A percentile compares a stretch with the other conserved stretches of the same genome.
phyloP scores from a whole-genome alignment of 306 rosid genomes.

The Sindora glabra region DNA sequence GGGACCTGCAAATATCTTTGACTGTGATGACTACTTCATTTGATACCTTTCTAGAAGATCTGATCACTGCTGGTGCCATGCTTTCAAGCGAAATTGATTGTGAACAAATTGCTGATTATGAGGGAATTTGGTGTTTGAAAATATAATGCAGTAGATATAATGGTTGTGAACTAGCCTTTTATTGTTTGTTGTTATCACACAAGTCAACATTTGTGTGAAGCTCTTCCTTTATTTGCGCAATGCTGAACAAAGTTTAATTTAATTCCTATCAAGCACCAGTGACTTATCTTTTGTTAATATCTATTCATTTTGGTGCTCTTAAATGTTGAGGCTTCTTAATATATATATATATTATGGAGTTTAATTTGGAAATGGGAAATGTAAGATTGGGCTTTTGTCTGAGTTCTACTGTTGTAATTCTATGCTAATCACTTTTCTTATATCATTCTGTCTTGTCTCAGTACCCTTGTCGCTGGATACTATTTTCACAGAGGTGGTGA shows the following conservation, averaged over 20 bases:
- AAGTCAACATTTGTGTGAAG: background rate
- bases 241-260: too few species aligned
- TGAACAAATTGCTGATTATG: background rate
- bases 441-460: conserved; percentile 34
- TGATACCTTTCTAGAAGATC: background rate
- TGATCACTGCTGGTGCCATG: background rate
- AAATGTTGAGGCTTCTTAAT: background rate
- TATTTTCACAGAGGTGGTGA: conserved; percentile 63
- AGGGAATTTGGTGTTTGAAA: background rate
- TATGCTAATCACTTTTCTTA: background rate
- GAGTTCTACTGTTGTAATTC: background rate
- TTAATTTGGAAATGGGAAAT: background rate
- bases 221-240: background rate
- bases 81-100: background rate
- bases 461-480: conserved; percentile 53
- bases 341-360: background rate
- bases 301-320: background rate
- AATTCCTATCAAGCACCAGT: background rate
- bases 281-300: background rate
- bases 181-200: background rate
- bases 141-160: background rate
- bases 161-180: background rate
- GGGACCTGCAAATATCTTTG: background rate
- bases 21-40: background rate
- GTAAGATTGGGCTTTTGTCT: background rate